These are phyloP conservation scores for Nymphaea colorata DNA, from an alignment of 164 flowering plant genomes.

Conservation along the genomic window DNA sequence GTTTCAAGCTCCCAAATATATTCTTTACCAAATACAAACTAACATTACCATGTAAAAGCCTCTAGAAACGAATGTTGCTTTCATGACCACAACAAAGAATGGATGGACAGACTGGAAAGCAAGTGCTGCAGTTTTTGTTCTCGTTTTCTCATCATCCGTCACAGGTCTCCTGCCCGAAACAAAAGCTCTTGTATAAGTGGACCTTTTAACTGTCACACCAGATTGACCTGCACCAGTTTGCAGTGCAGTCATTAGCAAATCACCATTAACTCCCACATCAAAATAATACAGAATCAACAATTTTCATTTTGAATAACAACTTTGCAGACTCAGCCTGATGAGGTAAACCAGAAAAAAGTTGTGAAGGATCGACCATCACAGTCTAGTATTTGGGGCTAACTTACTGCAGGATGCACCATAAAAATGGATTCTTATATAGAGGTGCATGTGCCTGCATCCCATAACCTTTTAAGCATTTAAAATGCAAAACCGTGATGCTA, in stretches of 20 bases:
- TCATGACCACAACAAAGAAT: slow-evolving; percentile 3
- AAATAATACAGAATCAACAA: not conserved
- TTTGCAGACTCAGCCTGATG: not conserved
- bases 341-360: not conserved
- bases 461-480: too few relatives aligned
- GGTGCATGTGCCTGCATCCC: too few relatives aligned
- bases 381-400: not conserved
- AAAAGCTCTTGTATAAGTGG: slow-evolving; percentile 2
- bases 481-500: too few relatives aligned
- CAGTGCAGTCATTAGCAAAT: not conserved
- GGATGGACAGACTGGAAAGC: slow-evolving; percentile 2
- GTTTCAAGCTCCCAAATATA: not conserved
- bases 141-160: not conserved
- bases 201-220: not conserved
- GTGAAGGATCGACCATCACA: not conserved
- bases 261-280: not conserved
- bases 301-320: too few relatives aligned
- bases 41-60: not conserved
- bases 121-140: not conserved
- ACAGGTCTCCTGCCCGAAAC: slow-evolving; percentile 4
- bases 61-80: not conserved
- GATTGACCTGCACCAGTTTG: not conserved
- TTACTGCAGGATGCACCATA: too few relatives aligned
- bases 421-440: too few relatives aligned
- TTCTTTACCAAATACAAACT: not conserved